Evolutionary conservation across 257 asterid species (phyloP).

Genomic region (Jacaranda mimosifolia): DNA sequence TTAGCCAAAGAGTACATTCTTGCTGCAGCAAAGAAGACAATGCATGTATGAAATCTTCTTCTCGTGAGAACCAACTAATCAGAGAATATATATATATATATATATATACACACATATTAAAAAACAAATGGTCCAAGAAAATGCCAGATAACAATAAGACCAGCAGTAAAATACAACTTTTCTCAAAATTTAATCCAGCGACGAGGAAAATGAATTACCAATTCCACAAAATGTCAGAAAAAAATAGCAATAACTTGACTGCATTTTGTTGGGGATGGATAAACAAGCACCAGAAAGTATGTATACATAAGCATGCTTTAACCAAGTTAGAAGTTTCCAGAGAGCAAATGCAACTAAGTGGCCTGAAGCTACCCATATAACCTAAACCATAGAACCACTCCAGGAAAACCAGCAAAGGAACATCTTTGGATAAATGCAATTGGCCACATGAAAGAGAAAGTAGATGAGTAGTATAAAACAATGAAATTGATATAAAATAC

Average conservation of each 20-base stretch:
- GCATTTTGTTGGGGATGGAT: not conserved
- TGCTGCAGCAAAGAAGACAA: constrained; percentile 4
- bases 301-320: not conserved
- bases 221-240: constrained; percentile 14
- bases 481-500: constrained; percentile 44
- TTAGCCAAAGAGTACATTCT: constrained; percentile 5
- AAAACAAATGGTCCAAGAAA: not conserved
- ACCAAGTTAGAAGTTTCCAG: constrained; percentile 13
- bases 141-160: not conserved
- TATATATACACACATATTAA: too few species aligned
- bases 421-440: constrained; percentile 26
- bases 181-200: not conserved
- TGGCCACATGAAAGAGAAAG: constrained; percentile 17
- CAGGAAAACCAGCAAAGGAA: not conserved
- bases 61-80: constrained; percentile 21
- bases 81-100: not conserved
- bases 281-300: constrained; percentile 10
- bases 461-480: constrained; percentile 8
- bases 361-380: constrained; percentile 8
- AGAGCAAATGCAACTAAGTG: constrained; percentile 9
- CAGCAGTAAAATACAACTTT: not conserved
- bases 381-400: constrained; percentile 1
- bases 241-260: not conserved
- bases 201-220: not conserved
- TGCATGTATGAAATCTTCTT: not conserved